Evolutionary conservation across 1,284 basidiomycete species (phyloP), one percentile per base, ranked within the genome.

Genomic region (Meira miltonrushii): DNA sequence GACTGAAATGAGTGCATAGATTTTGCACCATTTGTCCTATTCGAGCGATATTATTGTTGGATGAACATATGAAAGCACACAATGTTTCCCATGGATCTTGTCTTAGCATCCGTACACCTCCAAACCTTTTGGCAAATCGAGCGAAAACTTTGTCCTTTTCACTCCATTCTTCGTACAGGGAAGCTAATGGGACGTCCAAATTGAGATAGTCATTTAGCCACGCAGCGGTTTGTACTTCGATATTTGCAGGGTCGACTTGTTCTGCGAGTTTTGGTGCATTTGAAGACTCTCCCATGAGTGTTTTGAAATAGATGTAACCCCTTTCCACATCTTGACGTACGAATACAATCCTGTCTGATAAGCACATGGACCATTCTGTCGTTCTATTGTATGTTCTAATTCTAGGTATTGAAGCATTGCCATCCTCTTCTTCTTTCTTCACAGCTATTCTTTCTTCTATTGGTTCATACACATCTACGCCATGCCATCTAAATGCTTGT

Each of bases 141-240:
- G 83, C 81, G 77, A 98, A 96, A 50, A 88, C 85, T 10, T 84
- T 81, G 74, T 99, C 95, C 37, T 83, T 81, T 11, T 73, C 68
- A 1, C 78, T 62, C 94, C 95, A 99, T 61, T 87, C 81, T 2
- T 82, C 79, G 74, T 96, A 97, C 6, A 97, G 82, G 13, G 79
- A 78, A n/a, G 82, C 79, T 11, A 93, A 82, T 67, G 91, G 88
- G 6, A 89, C 80, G 49, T 88, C 83, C 1, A 98, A 83, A 69
- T 93, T 90, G 75, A 98, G 94, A 79, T 98, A 97, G 77, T 92
- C 87, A 21, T 82, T 82, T 15, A 98, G 79, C 87, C 91, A 94
- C 1, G 77, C 67, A 37, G 87, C 75, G 0, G 92, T 95, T n/a
- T 67, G 61, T 8, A 17, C 1, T 15, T 57, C 55, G 13, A 21